Conservation (phyloP, 2,329 filamentous ascomycete genomes). For the Trichoderma simmonsii region DNA sequence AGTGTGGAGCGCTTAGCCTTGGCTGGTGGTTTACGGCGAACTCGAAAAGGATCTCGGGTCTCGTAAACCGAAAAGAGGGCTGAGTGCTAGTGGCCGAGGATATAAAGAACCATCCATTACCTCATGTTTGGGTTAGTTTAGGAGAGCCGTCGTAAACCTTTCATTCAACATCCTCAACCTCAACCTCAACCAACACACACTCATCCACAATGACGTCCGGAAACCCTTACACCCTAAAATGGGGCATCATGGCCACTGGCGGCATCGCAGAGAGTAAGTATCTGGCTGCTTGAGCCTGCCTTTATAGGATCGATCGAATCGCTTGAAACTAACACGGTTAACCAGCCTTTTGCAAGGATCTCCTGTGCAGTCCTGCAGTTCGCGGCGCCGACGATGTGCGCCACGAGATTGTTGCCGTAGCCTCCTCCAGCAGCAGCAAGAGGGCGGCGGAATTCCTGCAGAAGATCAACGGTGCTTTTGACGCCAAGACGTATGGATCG, state of each 20-base stretch:
- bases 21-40: neutral
- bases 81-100: neutral
- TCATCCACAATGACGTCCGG: constrained; percentile 1
- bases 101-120: neutral
- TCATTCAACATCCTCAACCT: neutral
- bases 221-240: constrained; percentile 47
- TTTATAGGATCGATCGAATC: neutral
- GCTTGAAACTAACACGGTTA: neutral
- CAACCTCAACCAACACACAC: neutral
- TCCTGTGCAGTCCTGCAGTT: constrained; percentile 68
- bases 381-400: constrained; percentile 69
- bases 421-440: constrained; percentile 69
- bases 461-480: constrained; percentile 63
- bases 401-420: constrained; percentile 75
- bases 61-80: neutral
- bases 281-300: neutral
- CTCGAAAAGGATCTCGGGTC: neutral
- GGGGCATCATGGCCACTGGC: constrained; percentile 61
- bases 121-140: neutral
- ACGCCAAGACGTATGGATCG: constrained; percentile 71
- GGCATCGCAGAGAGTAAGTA: constrained; percentile 56
- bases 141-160: neutral
- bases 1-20: neutral
- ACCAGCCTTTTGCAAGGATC: constrained; percentile 68
- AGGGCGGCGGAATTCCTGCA: constrained; percentile 71